These are phyloP conservation scores for Termitomyces sp. DNA, from an alignment of 768 basidiomycete species.

Conservation along the genomic window DNA sequence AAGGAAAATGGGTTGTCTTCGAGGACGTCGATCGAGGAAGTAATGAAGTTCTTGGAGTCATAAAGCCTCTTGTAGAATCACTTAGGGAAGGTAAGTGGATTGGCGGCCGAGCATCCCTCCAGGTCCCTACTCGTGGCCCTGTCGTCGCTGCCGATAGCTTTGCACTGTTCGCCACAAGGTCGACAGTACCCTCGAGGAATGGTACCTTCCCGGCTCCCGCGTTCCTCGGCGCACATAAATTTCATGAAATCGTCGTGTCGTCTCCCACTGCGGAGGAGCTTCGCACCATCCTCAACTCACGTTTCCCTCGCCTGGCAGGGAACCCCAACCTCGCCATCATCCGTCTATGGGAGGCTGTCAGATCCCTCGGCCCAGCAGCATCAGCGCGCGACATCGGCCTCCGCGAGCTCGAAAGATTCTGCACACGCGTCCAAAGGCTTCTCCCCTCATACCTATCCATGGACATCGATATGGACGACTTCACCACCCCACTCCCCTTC, in stretches of 20 bases:
- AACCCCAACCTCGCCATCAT: slow-evolving; percentile 47
- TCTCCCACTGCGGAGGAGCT: slow-evolving; percentile 67
- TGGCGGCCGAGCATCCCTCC: slow-evolving; percentile 62
- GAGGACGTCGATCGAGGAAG: slow-evolving; percentile 91
- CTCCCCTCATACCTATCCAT: slow-evolving; percentile 47
- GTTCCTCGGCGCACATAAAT: slow-evolving; percentile 87
- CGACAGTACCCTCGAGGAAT: slow-evolving; percentile 41
- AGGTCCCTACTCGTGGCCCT: slow-evolving; percentile 68
- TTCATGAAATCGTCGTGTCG: slow-evolving; percentile 59
- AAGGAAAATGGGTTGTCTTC: slow-evolving; percentile 90
- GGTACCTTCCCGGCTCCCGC: slow-evolving; percentile 49
- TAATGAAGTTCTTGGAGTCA: slow-evolving; percentile 80
- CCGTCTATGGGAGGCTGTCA: slow-evolving; percentile 62
- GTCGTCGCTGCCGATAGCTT: slow-evolving; percentile 78
- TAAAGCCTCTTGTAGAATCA: slow-evolving; percentile 82
- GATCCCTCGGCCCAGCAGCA: slow-evolving; percentile 41
- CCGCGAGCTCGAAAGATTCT: slow-evolving; percentile 81
- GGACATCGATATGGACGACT: slow-evolving; percentile 29
- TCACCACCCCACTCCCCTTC: slow-evolving; percentile 23
- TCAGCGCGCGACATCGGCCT: slow-evolving; percentile 64
- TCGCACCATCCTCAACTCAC: slow-evolving; percentile 56
- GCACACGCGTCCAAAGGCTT: slow-evolving; percentile 60
- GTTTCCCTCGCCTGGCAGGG: slow-evolving; percentile 59
- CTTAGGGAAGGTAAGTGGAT: slow-evolving; percentile 65
- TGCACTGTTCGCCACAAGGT: slow-evolving; percentile 86